phyloP scores from a whole-genome alignment of 768 basidiomycete genomes.

The Rubroboletus pulcherrimus region DNA sequence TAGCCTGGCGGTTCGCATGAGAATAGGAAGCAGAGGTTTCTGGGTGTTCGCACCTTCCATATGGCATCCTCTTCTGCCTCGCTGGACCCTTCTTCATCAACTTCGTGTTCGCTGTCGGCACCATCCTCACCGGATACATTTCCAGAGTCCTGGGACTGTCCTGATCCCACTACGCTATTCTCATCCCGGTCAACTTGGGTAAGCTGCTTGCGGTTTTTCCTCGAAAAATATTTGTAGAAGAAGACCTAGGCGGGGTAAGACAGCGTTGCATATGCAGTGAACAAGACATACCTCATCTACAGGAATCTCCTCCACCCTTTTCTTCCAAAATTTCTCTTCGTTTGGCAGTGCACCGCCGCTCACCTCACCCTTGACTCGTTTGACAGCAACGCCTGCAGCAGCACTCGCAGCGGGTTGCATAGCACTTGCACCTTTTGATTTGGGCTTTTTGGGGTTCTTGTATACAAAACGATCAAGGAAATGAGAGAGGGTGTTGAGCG shows the following conservation, averaged over 20 bases:
- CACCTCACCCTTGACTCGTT: constrained; percentile 62
- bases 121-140: constrained; percentile 17
- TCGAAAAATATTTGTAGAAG: constrained; percentile 86
- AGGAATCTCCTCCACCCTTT: constrained; percentile 66
- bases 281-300: constrained; percentile 68
- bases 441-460: constrained; percentile 84
- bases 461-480: constrained; percentile 98
- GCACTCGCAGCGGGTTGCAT: constrained; percentile 91
- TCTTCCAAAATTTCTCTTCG: constrained; percentile 69
- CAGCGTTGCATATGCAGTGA: not conserved
- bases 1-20: constrained; percentile 50
- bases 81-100: constrained; percentile 41
- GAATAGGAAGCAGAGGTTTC: not conserved
- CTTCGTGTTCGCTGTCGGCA: constrained; percentile 29
- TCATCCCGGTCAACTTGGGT: constrained; percentile 39
- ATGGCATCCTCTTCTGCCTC: constrained; percentile 66
- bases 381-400: constrained; percentile 62
- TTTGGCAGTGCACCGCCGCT: constrained; percentile 56
- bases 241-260: constrained; percentile 53
- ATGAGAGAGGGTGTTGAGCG: constrained; percentile 88
- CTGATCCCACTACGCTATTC: constrained; percentile 17
- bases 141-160: constrained; percentile 26
- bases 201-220: constrained; percentile 57
- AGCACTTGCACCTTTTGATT: constrained; percentile 74
- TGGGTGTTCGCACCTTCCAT: constrained; percentile 69